phyloP scores from a whole-genome alignment of 2,329 filamentous ascomycete species.

The Nakataea oryzae region DNA sequence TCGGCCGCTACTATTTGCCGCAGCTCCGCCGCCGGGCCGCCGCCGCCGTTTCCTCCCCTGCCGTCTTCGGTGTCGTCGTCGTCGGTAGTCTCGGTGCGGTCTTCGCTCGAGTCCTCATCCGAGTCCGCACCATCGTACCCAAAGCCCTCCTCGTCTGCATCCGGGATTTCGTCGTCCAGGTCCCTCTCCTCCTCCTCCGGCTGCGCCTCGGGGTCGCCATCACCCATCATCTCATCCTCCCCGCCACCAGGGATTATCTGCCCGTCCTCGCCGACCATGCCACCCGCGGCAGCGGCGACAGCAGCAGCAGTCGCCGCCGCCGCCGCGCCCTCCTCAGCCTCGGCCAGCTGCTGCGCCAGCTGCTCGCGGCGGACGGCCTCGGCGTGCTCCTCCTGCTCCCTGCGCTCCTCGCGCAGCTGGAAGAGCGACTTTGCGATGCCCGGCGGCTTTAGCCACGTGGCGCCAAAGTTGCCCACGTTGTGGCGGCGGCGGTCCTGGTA shows the following conservation, averaged over 20 bases:
- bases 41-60: conserved; percentile 21
- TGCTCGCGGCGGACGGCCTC: conserved; percentile 62
- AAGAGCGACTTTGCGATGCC: conserved; percentile 83
- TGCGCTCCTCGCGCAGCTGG: conserved; percentile 79
- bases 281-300: conserved; percentile 18
- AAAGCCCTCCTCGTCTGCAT: conserved; percentile 46
- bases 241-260: conserved; percentile 15
- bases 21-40: conserved; percentile 23
- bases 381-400: conserved; percentile 79
- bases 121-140: conserved; percentile 34
- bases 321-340: conserved; percentile 59
- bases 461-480: conserved; percentile 80
- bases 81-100: conserved; percentile 26
- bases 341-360: conserved; percentile 63
- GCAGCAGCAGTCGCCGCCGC: conserved; percentile 24
- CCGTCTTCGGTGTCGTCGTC: conserved; percentile 28
- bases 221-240: conserved; percentile 32
- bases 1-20: conserved; percentile 45
- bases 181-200: conserved; percentile 42
- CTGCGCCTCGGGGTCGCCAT: conserved; percentile 35
- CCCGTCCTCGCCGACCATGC: conserved; percentile 19
- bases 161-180: conserved; percentile 65
- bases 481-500: conserved; percentile 65
- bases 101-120: conserved; percentile 28
- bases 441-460: conserved; percentile 80